Evolutionary conservation across 2,329 filamentous ascomycete species (phyloP).

Genomic region (Sordariomycetes sp.): DNA sequence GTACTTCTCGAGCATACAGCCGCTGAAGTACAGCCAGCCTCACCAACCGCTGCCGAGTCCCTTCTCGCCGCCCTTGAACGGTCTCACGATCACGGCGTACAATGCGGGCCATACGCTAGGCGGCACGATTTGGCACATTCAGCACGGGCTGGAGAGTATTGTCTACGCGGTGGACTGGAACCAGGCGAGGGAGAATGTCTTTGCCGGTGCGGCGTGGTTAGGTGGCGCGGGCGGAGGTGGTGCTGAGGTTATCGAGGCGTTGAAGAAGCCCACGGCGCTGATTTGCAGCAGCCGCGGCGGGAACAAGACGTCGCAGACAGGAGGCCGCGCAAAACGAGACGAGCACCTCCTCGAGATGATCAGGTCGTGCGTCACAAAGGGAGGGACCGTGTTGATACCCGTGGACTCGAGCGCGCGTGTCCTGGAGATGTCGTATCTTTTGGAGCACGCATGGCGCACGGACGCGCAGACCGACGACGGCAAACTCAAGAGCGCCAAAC

Average conservation of each 20-base stretch:
- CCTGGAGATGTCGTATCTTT: constrained; percentile 79
- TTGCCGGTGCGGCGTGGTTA: constrained; percentile 88
- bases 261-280: constrained; percentile 86
- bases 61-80: constrained; percentile 81
- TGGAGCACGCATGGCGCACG: constrained; percentile 84
- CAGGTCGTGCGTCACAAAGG: constrained; percentile 65
- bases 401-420: constrained; percentile 94
- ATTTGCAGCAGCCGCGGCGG: constrained; percentile 84
- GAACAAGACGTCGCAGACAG: constrained; percentile 58
- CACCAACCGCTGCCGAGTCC: constrained; percentile 82
- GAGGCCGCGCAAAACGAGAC: constrained; percentile 72
- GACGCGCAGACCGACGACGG: constrained; percentile 46
- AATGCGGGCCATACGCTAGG: constrained; percentile 93
- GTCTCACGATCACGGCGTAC: constrained; percentile 91
- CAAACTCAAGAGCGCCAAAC: constrained; percentile 41
- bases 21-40: constrained; percentile 93
- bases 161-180: constrained; percentile 99
- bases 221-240: constrained; percentile 69
- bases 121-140: constrained; percentile 98
- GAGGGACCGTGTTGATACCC: constrained; percentile 86
- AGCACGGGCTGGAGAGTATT: constrained; percentile 91
- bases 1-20: constrained; percentile 85
- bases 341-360: constrained; percentile 79
- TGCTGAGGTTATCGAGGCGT: constrained; percentile 84
- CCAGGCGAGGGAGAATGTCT: constrained; percentile 90